Evolutionary conservation across 306 rosid species (phyloP).

Genomic region (Begonia masoniana): DNA sequence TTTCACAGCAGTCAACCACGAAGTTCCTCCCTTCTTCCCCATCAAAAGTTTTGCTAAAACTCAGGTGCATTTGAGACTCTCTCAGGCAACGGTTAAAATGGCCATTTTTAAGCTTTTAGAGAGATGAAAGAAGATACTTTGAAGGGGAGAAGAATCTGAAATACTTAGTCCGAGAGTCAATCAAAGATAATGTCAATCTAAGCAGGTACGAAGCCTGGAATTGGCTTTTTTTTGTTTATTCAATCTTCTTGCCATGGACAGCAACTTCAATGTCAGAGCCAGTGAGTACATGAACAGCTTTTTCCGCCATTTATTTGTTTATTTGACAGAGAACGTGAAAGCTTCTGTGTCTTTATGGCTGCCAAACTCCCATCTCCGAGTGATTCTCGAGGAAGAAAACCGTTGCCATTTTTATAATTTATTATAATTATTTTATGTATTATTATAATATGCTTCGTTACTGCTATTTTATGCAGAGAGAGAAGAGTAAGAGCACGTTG

Average conservation of each 20-base stretch:
- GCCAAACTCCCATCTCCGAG: too few relatives aligned
- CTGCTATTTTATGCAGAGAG: neutral
- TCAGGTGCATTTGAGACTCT: constrained; percentile 37
- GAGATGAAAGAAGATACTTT: constrained; percentile 14
- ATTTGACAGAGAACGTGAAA: too few relatives aligned
- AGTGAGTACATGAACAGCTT: neutral
- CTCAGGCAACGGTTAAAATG: neutral
- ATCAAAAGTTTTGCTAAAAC: constrained; percentile 30
- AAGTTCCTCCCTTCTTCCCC: constrained; percentile 88
- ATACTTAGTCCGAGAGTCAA: neutral
- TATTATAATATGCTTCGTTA: too few relatives aligned
- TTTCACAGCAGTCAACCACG: constrained; percentile 97
- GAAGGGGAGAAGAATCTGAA: constrained; percentile 8
- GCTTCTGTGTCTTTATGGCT: too few relatives aligned
- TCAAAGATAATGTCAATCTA: neutral
- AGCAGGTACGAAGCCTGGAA: neutral
- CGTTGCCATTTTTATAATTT: too few relatives aligned
- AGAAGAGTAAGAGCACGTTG: constrained; percentile 22
- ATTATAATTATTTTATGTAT: too few relatives aligned
- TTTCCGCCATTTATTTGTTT: too few relatives aligned
- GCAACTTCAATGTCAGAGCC: constrained; percentile 15
- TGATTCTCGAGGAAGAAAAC: too few relatives aligned
- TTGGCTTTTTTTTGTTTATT: neutral
- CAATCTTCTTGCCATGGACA: neutral
- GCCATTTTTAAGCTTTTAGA: neutral